Evolutionary conservation across 2,329 filamentous ascomycete genomes (phyloP), one percentile per base, ranked within the genome.

Genomic region (Furcasterigmium sp.): DNA sequence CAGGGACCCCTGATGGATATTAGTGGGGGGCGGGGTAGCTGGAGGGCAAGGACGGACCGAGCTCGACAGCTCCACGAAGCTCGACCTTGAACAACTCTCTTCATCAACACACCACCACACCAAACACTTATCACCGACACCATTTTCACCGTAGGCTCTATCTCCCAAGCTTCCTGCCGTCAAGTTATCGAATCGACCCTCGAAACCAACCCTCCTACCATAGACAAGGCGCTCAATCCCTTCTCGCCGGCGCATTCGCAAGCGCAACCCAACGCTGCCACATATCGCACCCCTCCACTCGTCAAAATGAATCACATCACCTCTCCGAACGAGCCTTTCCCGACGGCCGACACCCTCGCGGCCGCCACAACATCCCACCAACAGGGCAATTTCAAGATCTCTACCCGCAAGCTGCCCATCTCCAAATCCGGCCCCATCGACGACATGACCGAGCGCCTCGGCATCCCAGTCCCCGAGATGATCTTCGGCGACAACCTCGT

Each of bases 401-500:
- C 79, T 21, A 87, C 87, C 43, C 85, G 89, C 60, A 96, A 96
- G 71, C 82, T 93, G 40, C 93, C 93, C 49, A 98, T 98, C 63
- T 85, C 94, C 54, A 96, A 95, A 65, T 82, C 91, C 37, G 86
- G 78, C 6, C 87, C 90, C 40, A 97, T 98, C 59, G 90, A 95
- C 59, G 80, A 79, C 29, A 87, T 98, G 80, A 83, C 84, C 32
- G 73, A 75, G 45, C 80, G 78, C 49, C 76, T 98, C 42, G 83
- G 84, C 23, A 96, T 98, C 59, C 82, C 91, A 15, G 81, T 91
- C 32, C 93, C 93, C 8, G 93, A 98, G 70, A 98, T 98, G 93
- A 98, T 98, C 52, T 98, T 98, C 60, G 93, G 93, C 48, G 91
- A 98, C 71, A 98, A 98, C 64, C 71, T 85, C 45, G 83, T 95